Conservation (phyloP, 2,329 filamentous ascomycete genomes). For the Colletotrichum brevisporum region DNA sequence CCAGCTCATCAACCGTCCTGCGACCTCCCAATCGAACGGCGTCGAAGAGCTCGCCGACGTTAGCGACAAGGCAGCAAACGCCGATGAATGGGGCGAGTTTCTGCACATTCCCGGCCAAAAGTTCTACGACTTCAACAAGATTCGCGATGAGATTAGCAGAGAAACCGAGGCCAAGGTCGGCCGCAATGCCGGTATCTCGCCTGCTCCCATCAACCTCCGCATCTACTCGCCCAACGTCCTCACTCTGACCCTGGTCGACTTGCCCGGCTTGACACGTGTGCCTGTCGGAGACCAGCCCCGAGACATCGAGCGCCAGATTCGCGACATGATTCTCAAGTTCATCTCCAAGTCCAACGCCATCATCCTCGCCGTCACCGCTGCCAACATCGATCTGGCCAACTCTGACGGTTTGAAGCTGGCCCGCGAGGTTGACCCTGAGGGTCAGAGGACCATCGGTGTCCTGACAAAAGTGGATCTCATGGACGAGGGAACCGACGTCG, state of each 20-base stretch:
- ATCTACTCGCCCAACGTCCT: slow-evolving; percentile 99
- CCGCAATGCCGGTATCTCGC: slow-evolving; percentile 95
- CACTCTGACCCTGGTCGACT: slow-evolving; percentile 94
- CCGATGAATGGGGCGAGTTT: slow-evolving; percentile 99
- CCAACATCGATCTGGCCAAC: slow-evolving; percentile 98
- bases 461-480: slow-evolving; percentile 99
- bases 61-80: slow-evolving; percentile 89
- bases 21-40: slow-evolving; percentile 78
- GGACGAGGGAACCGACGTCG: slow-evolving; percentile 98
- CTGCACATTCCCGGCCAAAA: slow-evolving; percentile 97
- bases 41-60: slow-evolving; percentile 75
- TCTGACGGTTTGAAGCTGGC: slow-evolving; percentile 97
- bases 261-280: slow-evolving; percentile 96
- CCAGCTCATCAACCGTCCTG: slow-evolving; percentile 93
- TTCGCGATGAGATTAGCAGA: slow-evolving; percentile 95
- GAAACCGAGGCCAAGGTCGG: slow-evolving; percentile 98
- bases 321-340: slow-evolving; percentile 98
- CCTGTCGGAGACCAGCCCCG: slow-evolving; percentile 96
- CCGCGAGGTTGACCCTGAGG: slow-evolving; percentile 95
- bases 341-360: slow-evolving; percentile 99
- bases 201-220: slow-evolving; percentile 95
- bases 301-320: slow-evolving; percentile 97
- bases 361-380: slow-evolving; percentile 94
- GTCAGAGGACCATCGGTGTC: slow-evolving; percentile 97
- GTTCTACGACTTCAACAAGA: slow-evolving; percentile 98